Percentiles rank a stretch among this genome's conserved stretches.
Conservation (phyloP, 2,329 filamentous ascomycete species). For the Penicillium sp. region DNA sequence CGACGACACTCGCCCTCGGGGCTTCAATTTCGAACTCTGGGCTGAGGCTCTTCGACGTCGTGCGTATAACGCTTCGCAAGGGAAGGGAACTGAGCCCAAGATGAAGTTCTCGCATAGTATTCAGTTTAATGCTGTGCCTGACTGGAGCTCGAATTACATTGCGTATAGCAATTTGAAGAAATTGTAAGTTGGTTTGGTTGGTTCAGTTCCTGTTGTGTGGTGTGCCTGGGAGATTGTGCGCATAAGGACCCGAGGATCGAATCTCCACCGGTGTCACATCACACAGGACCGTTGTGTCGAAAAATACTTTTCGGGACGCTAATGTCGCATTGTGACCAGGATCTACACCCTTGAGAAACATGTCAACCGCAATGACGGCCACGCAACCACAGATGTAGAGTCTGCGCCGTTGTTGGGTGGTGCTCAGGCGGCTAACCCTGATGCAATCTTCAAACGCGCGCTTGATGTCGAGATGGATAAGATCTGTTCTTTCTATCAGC, state of each 20-base stretch:
- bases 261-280: constrained; percentile 21
- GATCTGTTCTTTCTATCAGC: constrained; percentile 81
- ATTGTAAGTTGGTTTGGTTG: constrained; percentile 58
- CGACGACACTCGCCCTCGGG: constrained; percentile 10
- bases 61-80: constrained; percentile 13
- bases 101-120: constrained; percentile 99
- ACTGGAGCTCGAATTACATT: constrained; percentile 98
- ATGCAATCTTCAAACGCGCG: constrained; percentile 74
- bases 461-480: constrained; percentile 90
- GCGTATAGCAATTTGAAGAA: constrained; percentile 99
- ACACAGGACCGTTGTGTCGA: constrained; percentile 14
- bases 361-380: constrained; percentile 57
- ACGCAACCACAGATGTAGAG: constrained; percentile 66
- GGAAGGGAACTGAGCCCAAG: constrained; percentile 54
- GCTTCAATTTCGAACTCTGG: constrained; percentile 32
- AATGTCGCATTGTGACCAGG: constrained; percentile 45
- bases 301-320: constrained; percentile 9
- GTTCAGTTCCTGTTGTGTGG: neutral
- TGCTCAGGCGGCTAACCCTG: constrained; percentile 60
- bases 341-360: constrained; percentile 95
- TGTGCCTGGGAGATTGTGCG: neutral
- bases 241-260: neutral
- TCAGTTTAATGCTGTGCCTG: constrained; percentile 99
- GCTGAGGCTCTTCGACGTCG: constrained; percentile 32
- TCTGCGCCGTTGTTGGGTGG: constrained; percentile 72